Base-by-base conservation (phyloP, 176 grass and related monocot species). In the Paspalum notatum region DNA sequence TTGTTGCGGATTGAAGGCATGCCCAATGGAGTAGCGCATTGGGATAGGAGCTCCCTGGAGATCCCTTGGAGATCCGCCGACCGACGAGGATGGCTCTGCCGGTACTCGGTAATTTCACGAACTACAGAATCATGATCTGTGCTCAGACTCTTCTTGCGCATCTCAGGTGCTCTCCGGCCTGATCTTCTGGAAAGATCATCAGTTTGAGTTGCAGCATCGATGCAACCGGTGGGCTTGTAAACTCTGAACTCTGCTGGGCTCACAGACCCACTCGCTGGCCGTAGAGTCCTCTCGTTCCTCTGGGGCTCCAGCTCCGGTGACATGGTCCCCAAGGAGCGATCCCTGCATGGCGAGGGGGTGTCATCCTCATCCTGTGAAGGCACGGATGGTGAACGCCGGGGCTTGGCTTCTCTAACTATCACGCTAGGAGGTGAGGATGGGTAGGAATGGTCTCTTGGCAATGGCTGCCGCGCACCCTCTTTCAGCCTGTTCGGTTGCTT, bases 171-270 rank as follows among this genome's bases (percentile, higher is more conserved):
- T 60, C 60, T 75, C 40, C 60, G 82, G 8, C 32, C 27, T 0
- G 40, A 81, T 25, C 82, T 89, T n/a, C 66, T 72, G 10, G 50
- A n/a, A 1, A 78, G 72, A 14, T 97, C 89, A 32, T 97, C 91
- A 21, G 96, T 99, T 79, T 99, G 96, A 38, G 96, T 99, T 7
- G 86, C 88, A 49, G 96, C 96, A 64, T 99, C 90, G 32, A 84
- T 62, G 40, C 82, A 87, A 49, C 78, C 71, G 0, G 89, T 83
- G 49, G 88, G 81, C 55, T 86, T 98, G 11, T 75, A 76, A 66
- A 89, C 62, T 22, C 80, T 94, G 66, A 75, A 85, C 70, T 91
- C 83, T 37, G 76, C 56, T 11, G 67, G 56, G 39, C 74, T 83
- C 1, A 77, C 75, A 12, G 91, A 91, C 18, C 62, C 68, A 10